Evolutionary conservation across 1,284 basidiomycete genomes (phyloP).

Genomic region (Pseudozyma pruni): DNA sequence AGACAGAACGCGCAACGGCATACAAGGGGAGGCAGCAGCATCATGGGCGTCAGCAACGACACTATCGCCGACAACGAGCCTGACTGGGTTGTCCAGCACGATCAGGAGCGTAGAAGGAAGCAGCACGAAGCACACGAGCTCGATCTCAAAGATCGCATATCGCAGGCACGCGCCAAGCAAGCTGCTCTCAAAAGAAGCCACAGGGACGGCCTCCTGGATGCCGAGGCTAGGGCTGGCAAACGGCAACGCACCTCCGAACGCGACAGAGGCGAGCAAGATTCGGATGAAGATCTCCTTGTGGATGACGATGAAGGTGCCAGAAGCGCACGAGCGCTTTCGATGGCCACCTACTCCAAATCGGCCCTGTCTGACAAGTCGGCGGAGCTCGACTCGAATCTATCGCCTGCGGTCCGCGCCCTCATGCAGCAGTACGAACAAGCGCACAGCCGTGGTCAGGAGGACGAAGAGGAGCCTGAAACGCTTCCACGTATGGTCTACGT

Average conservation of each 20-base stretch:
- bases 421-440: slow-evolving; percentile 72
- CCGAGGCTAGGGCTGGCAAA: slow-evolving; percentile 14
- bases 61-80: slow-evolving; percentile 59
- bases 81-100: slow-evolving; percentile 69
- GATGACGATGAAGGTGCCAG: slow-evolving; percentile 27
- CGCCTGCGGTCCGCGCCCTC: slow-evolving; percentile 80
- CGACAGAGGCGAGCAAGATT: slow-evolving; percentile 17
- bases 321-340: slow-evolving; percentile 14
- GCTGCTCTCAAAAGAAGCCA: slow-evolving; percentile 30
- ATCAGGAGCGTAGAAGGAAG: slow-evolving; percentile 59
- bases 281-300: slow-evolving; percentile 50
- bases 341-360: slow-evolving; percentile 31
- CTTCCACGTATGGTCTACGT: slow-evolving; percentile 80
- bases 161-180: slow-evolving; percentile 47
- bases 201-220: slow-evolving; percentile 9
- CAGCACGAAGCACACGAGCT: slow-evolving; percentile 61
- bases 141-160: slow-evolving; percentile 65
- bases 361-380: slow-evolving; percentile 13
- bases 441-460: slow-evolving; percentile 41
- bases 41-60: slow-evolving; percentile 12
- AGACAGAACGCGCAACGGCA: slow-evolving; percentile 54
- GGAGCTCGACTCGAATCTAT: slow-evolving; percentile 69
- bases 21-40: slow-evolving; percentile 23
- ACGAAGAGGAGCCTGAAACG: slow-evolving; percentile 64
- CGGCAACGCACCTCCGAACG: slow-evolving; percentile 12